Conservation (phyloP, 2,329 filamentous ascomycete genomes). For the Pseudodiploospora longispora region DNA sequence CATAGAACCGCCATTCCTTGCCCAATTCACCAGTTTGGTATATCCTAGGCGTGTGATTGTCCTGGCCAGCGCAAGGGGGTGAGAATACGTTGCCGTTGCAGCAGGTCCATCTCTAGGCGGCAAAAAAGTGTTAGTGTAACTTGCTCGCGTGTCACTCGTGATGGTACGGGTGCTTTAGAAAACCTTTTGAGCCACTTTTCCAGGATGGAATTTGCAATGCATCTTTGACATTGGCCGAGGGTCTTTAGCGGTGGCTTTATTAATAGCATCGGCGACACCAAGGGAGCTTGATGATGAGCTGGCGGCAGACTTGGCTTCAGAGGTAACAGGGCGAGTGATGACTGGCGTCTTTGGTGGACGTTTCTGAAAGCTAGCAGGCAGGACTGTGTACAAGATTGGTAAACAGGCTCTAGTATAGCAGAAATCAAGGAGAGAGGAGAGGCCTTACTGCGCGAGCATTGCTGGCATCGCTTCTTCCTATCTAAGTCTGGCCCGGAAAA, state of each 20-base stretch:
- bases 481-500: conserved; percentile 18
- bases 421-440: not conserved
- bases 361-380: too few relatives aligned
- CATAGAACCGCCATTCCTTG: conserved; percentile 17
- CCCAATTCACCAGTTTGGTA: conserved; percentile 19
- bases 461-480: conserved; percentile 22
- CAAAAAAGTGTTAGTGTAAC: not conserved
- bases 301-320: too few relatives aligned
- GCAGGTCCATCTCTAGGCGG: conserved; percentile 21
- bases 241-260: too few relatives aligned
- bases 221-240: too few relatives aligned
- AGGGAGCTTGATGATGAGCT: too few relatives aligned
- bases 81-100: conserved; percentile 16
- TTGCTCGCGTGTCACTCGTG: not conserved
- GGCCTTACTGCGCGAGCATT: conserved; percentile 18
- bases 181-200: conserved; percentile 20
- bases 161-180: not conserved
- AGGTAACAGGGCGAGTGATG: too few relatives aligned
- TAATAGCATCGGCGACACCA: too few relatives aligned
- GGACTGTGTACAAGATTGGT: too few relatives aligned
- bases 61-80: conserved; percentile 17
- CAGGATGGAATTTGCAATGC: conserved; percentile 21
- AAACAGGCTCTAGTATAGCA: too few relatives aligned
- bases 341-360: too few relatives aligned
- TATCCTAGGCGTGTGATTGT: conserved; percentile 16